phyloP scores from a whole-genome alignment of 495 filamentous ascomycete species.

The Penicillium soppii region DNA sequence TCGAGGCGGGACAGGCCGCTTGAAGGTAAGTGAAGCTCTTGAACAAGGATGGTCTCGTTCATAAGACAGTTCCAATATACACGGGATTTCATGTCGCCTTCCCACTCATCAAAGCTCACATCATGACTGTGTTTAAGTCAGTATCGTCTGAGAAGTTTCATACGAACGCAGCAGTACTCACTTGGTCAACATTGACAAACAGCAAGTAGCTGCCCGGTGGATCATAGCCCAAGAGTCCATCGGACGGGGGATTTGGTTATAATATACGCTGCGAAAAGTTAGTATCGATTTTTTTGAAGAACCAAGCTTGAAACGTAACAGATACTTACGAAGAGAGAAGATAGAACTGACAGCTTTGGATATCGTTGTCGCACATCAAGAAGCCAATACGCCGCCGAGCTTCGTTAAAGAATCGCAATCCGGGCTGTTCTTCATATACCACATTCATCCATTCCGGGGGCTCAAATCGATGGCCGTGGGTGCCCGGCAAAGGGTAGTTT shows the following conservation, averaged over 20 bases:
- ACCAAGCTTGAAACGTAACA: neutral
- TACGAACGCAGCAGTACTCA: constrained; percentile 16
- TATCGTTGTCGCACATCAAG: constrained; percentile 47
- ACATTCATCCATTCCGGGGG: constrained; percentile 45
- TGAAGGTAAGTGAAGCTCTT: constrained; percentile 48
- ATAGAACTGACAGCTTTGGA: constrained; percentile 50
- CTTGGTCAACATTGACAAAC: constrained; percentile 49
- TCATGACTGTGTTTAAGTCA: constrained; percentile 33
- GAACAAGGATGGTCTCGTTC: constrained; percentile 49
- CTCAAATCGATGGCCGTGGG: constrained; percentile 36
- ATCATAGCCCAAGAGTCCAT: constrained; percentile 51
- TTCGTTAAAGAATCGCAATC: constrained; percentile 47
- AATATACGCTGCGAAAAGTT: constrained; percentile 29
- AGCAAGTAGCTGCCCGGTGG: constrained; percentile 47
- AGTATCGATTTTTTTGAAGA: constrained; percentile 2
- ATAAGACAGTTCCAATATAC: constrained; percentile 52
- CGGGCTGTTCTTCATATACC: constrained; percentile 40
- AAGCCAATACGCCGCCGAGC: constrained; percentile 48
- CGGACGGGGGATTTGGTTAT: constrained; percentile 44
- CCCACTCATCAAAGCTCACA: constrained; percentile 48
- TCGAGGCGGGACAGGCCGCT: constrained; percentile 46
- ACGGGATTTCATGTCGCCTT: constrained; percentile 51
- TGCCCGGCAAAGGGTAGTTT: constrained; percentile 43
- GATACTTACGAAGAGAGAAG: constrained; percentile 42
- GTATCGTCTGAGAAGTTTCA: neutral